phyloP scores from a whole-genome alignment of 169 alveolate genomes.

The Cytauxzoon felis region DNA sequence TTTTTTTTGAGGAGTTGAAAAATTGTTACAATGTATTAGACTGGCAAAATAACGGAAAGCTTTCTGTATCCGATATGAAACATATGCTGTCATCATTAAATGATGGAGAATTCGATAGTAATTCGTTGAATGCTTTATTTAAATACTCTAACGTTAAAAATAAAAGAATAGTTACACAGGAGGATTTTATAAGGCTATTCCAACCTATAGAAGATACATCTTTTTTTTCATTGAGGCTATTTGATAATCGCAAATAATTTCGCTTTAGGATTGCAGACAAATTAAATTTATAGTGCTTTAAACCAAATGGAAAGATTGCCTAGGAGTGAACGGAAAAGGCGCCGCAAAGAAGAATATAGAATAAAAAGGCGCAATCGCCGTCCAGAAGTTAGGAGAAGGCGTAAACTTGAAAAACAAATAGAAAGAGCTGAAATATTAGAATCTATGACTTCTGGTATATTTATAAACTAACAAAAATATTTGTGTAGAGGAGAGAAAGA shows the following conservation, averaged over 20 bases:
- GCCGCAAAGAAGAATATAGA: slow-evolving; percentile 8
- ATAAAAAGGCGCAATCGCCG: slow-evolving; percentile 21
- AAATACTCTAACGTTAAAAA: slow-evolving; percentile 18
- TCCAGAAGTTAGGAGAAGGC: slow-evolving; percentile 14
- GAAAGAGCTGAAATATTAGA: slow-evolving; percentile 20
- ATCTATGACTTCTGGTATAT: slow-evolving; percentile 40
- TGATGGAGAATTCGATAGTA: slow-evolving; percentile 51
- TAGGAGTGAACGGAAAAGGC: slow-evolving; percentile 45
- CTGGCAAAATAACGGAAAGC: slow-evolving; percentile 45
- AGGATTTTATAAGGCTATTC: slow-evolving; percentile 36
- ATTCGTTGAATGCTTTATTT: slow-evolving; percentile 11
- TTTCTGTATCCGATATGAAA: slow-evolving; percentile 43
- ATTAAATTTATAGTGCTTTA: background rate
- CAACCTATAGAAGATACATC: slow-evolving; percentile 43
- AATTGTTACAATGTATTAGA: slow-evolving; percentile 42
- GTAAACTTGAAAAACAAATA: background rate
- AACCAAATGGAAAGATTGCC: slow-evolving; percentile 21
- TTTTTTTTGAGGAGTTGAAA: slow-evolving; percentile 13
- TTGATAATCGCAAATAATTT: background rate
- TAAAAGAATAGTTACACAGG: slow-evolving; percentile 33
- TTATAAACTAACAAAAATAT: background rate
- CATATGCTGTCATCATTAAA: slow-evolving; percentile 50
- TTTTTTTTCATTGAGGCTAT: slow-evolving; percentile 38
- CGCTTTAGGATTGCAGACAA: background rate
- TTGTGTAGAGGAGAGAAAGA: slow-evolving; percentile 32